Evolutionary conservation across 495 filamentous ascomycete genomes (phyloP).

Genomic region (Xylaria longipes): DNA sequence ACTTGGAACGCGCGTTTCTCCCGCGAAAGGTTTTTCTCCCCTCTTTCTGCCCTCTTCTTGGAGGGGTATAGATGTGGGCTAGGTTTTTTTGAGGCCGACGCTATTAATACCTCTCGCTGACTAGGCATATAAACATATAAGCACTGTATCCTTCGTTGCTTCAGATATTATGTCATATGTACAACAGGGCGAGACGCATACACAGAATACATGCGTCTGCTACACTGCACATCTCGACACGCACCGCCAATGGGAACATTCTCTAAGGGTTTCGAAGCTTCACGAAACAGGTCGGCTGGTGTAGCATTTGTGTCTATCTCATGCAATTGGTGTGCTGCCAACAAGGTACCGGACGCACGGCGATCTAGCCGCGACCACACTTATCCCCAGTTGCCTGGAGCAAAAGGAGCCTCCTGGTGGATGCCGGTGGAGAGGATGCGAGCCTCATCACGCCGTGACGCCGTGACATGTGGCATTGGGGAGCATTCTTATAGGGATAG

Average conservation of each 20-base stretch:
- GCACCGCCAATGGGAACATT: slow-evolving; percentile 1
- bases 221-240: neutral
- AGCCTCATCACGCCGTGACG: slow-evolving; percentile 18
- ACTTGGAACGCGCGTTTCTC: slow-evolving; percentile 14
- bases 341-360: slow-evolving; percentile 22
- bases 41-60: neutral
- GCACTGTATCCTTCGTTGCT: neutral
- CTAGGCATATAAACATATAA: neutral
- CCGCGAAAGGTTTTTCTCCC: neutral
- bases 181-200: neutral
- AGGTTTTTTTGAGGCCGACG: neutral
- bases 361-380: slow-evolving; percentile 21
- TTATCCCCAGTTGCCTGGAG: slow-evolving; percentile 19
- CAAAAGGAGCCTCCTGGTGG: slow-evolving; percentile 12
- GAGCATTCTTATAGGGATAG: slow-evolving; percentile 10
- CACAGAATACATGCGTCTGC: neutral
- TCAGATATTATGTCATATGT: neutral
- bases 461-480: slow-evolving; percentile 20
- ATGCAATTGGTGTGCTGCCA: slow-evolving; percentile 12
- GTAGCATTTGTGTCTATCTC: slow-evolving; percentile 10
- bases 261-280: neutral
- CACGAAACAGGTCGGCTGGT: neutral
- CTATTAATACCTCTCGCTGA: neutral
- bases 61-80: too few relatives aligned
- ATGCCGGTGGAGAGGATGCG: slow-evolving; percentile 20